These are phyloP conservation scores for Apodospora peruviana DNA, from an alignment of 495 filamentous ascomycete species.

Conservation along the genomic window DNA sequence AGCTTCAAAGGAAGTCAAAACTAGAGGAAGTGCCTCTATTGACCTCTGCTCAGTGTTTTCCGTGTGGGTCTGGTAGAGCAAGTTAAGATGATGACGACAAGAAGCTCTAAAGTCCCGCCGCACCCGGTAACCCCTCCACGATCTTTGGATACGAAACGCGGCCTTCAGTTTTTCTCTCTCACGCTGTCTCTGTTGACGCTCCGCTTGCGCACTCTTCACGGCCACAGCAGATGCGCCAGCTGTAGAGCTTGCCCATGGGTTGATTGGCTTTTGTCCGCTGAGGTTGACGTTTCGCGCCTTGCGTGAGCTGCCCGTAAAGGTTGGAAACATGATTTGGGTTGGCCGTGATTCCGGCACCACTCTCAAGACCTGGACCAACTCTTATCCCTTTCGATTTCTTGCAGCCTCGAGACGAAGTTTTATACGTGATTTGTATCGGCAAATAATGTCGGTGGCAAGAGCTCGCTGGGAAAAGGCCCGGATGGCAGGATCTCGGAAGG, in stretches of 20 bases:
- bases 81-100: slow-evolving; percentile 69
- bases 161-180: slow-evolving; percentile 77
- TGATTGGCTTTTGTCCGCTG: slow-evolving; percentile 67
- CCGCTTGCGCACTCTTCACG: slow-evolving; percentile 77
- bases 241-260: slow-evolving; percentile 61
- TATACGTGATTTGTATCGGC: too few relatives aligned
- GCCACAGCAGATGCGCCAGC: slow-evolving; percentile 47
- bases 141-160: slow-evolving; percentile 65
- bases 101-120: slow-evolving; percentile 50
- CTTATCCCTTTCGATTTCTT: too few relatives aligned
- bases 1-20: slow-evolving; percentile 28
- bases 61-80: slow-evolving; percentile 24
- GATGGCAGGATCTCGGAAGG: too few relatives aligned
- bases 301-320: slow-evolving; percentile 82
- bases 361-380: too few relatives aligned
- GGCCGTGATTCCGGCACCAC: too few relatives aligned
- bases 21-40: slow-evolving; percentile 25
- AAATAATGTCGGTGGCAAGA: too few relatives aligned
- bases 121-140: slow-evolving; percentile 74
- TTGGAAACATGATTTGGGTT: slow-evolving; percentile 64
- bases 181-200: slow-evolving; percentile 71
- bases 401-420: too few relatives aligned
- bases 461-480: too few relatives aligned
- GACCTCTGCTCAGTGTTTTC: slow-evolving; percentile 19
- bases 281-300: slow-evolving; percentile 89